Base-by-base conservation (phyloP, 1,284 basidiomycete species). In the Xanthoconium separans region DNA sequence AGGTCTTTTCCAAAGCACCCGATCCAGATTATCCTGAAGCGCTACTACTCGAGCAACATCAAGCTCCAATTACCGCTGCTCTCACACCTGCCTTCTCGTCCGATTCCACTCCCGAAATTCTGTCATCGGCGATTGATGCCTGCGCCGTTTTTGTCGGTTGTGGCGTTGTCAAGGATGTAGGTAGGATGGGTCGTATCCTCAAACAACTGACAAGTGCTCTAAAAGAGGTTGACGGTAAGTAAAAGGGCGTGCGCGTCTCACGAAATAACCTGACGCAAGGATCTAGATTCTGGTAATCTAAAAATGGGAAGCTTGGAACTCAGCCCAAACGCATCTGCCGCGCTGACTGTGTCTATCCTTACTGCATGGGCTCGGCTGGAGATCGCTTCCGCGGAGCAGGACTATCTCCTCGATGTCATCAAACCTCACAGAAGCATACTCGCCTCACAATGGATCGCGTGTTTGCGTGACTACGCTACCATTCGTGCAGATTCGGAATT, bases 11-110 rank as follows among this genome's bases (percentile, higher is more conserved):
- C 4, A 74, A 79, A 24, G 85, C 93, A 4, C 91, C 91, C 1
- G 97, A 99, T 73, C 91, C 95, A 1, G 95, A 95, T 56, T 98
- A 95, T 65, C 89, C 93, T 43, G 92, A 93, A 58, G 85, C 93
- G 0, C 77, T 95, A 4, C 76, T 99, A 2, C 80, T 99, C n/a
- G 96, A 99, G 68, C 97, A 99, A 70, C 92, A 98, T 70, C 96
- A 99, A 74, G 97, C 97, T 0, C 96, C 97, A 0, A 97, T 99
- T 56, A 96, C 96, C 2, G 94, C 97, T 3, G 97, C 97, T 0
- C 79, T 99, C n/a, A 99, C 95, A 0, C 96, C 97, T 0, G 95
- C 96, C 0, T 99, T 99, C 66, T 91, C 92, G 4, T 79, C 90
- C 0, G 97, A 99, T 68, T 93, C 95, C 1, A 94, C 95, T 1